Evolutionary conservation across 2,329 filamentous ascomycete species (phyloP).

Genomic region (Aspergillus bombycis): DNA sequence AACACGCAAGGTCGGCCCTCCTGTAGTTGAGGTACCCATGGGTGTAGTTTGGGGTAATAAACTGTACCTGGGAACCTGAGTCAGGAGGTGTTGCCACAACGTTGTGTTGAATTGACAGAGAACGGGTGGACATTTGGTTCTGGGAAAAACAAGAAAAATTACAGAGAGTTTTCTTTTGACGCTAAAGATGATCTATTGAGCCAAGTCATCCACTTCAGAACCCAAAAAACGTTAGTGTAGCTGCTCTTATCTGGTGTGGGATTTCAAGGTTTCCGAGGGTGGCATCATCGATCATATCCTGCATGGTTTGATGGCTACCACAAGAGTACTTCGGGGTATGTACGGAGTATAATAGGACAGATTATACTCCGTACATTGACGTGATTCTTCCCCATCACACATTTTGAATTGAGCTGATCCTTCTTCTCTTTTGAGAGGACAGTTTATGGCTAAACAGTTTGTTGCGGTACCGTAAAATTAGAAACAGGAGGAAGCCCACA

Average conservation of each 20-base stretch:
- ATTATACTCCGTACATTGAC: not conserved
- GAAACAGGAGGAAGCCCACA: not conserved
- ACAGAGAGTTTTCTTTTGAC: not conserved
- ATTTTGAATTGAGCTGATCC: not conserved
- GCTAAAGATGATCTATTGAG: constrained; percentile 2
- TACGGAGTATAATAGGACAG: not conserved
- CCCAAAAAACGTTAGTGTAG: not conserved
- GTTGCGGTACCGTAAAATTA: not conserved
- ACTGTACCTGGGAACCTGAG: not conserved
- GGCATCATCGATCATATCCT: not conserved
- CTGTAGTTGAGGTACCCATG: constrained; percentile 1
- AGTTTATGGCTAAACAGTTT: not conserved
- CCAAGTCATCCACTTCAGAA: constrained; percentile 6
- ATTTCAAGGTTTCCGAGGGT: not conserved
- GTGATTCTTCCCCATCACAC: not conserved
- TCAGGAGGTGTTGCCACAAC: not conserved
- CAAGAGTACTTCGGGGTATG: no score
- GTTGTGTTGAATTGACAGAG: not conserved
- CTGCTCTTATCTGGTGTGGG: not conserved
- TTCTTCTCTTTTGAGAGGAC: not conserved
- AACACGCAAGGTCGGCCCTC: not conserved
- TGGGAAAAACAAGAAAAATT: not conserved
- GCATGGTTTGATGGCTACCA: not conserved
- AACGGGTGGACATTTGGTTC: not conserved
- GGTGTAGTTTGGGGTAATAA: not conserved